Conservation (phyloP, 768 basidiomycete genomes). For the Lepiota venenata region DNA sequence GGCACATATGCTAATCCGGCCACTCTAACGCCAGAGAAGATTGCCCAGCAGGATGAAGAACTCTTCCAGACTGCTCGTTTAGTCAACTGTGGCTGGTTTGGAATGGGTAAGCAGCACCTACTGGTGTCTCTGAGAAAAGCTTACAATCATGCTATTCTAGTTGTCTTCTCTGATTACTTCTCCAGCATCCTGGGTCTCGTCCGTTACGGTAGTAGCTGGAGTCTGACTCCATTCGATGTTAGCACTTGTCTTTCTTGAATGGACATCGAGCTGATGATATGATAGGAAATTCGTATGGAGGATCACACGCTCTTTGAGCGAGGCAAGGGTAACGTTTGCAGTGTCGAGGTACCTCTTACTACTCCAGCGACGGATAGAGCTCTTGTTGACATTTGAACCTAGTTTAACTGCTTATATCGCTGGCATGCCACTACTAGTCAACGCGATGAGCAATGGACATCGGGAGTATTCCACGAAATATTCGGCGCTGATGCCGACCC, state of each 20-base stretch:
- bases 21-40: slow-evolving; percentile 34
- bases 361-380: background rate
- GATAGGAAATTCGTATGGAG: slow-evolving; percentile 58
- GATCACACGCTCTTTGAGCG: slow-evolving; percentile 72
- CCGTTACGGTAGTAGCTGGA: slow-evolving; percentile 74
- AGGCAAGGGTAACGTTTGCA: slow-evolving; percentile 78
- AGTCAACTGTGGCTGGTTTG: slow-evolving; percentile 82
- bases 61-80: slow-evolving; percentile 83
- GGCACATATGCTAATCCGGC: slow-evolving; percentile 57
- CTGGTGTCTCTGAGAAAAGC: background rate
- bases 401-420: slow-evolving; percentile 86
- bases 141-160: slow-evolving; percentile 18
- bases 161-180: slow-evolving; percentile 85
- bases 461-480: slow-evolving; percentile 40
- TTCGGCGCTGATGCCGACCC: slow-evolving; percentile 48
- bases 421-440: slow-evolving; percentile 80
- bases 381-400: background rate
- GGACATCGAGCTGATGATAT: background rate
- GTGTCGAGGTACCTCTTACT: slow-evolving; percentile 59
- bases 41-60: slow-evolving; percentile 63
- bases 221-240: slow-evolving; percentile 69
- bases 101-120: slow-evolving; percentile 32
- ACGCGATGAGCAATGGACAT: slow-evolving; percentile 71
- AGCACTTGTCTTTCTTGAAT: slow-evolving; percentile 15
- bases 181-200: slow-evolving; percentile 77